A percentile compares a stretch with the other conserved stretches of the same genome.
These are phyloP conservation scores for Penicillium brasilianum DNA, from an alignment of 2,329 filamentous ascomycete genomes.

Conservation along the genomic window DNA sequence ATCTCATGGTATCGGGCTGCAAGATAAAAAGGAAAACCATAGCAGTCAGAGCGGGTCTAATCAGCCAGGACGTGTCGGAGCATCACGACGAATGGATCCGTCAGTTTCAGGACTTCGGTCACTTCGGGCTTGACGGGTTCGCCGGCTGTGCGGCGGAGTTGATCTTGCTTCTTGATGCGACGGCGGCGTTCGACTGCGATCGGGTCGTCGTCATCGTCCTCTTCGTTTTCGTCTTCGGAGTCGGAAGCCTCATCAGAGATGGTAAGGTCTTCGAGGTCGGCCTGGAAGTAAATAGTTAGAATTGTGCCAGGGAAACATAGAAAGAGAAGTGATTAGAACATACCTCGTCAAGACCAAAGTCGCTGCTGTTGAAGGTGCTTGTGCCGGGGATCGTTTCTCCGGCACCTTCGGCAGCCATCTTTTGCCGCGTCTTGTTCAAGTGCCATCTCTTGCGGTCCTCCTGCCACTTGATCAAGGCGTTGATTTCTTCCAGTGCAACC, in stretches of 20 bases:
- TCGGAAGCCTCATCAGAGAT: slow-evolving; percentile 75
- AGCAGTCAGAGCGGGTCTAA: slow-evolving; percentile 45
- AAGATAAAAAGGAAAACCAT: background rate
- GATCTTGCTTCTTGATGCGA: slow-evolving; percentile 76
- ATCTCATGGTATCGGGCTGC: background rate
- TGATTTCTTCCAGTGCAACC: slow-evolving; percentile 77
- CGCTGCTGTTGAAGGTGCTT: slow-evolving; percentile 71
- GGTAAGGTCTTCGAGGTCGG: slow-evolving; percentile 81
- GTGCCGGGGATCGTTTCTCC: slow-evolving; percentile 59
- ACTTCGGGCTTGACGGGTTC: slow-evolving; percentile 82
- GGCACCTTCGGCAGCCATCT: slow-evolving; percentile 87
- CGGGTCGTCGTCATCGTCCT: slow-evolving; percentile 76
- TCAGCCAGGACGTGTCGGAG: slow-evolving; percentile 79
- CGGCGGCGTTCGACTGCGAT: slow-evolving; percentile 84
- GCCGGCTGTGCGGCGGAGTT: slow-evolving; percentile 77
- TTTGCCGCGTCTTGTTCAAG: slow-evolving; percentile 94
- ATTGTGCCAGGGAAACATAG: background rate
- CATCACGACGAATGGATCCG: slow-evolving; percentile 80
- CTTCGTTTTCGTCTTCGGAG: slow-evolving; percentile 73
- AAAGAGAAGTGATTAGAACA: slow-evolving; percentile 25
- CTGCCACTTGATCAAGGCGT: slow-evolving; percentile 89
- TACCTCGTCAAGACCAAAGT: slow-evolving; percentile 88
- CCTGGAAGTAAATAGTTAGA: slow-evolving; percentile 42
- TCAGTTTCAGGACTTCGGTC: slow-evolving; percentile 78
- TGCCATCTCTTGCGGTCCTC: slow-evolving; percentile 97